Base-by-base conservation (phyloP, 106 monocot species). In the Amphibolis antarctica region DNA sequence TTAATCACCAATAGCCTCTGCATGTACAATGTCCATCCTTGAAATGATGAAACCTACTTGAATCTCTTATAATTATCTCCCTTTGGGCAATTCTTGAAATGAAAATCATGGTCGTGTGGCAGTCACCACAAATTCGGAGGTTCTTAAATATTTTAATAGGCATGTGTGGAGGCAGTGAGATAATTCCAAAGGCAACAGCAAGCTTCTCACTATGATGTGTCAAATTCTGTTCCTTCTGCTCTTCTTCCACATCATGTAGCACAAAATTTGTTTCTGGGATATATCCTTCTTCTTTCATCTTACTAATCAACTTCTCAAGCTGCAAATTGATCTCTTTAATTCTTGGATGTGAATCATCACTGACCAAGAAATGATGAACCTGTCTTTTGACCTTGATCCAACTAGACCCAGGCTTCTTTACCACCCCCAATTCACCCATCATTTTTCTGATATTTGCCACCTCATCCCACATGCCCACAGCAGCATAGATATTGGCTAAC, bases 51-150 rank as follows among this genome's bases (percentile, higher is more conserved):
- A 93, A 93, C 28, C 93, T 72, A 42, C 74, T 74, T 9, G 81
- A 81, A 46, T 93, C 93, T 68, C 93, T 88, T n/a, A 85, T 63
- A 14, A 93, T 58, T 53, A 86, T 79, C 61, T 93, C 93, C 50
- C 93, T 73, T 14, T 56, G 55, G 15, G 74, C 72, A 64, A 88
- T 69, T 67, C 79, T 81, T 4, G 83, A 66, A 9, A 88, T 83
- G 54, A 85, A 45, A 61, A 86, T 89, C 55, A 93, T 70, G 26
- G 79, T 78, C 0, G 71, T 58, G 50, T 93, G 93, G 61, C 93
- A 93, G 69, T 93, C 88, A 22, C 82, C 72, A 50, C 93, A 93
- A 42, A 85, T 83, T 24, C 93, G 64, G 21, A 93, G 74, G 44
- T 93, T 93, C 81, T 93, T 93, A 54, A 88, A 79, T 20, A 93